These are phyloP conservation scores for Cicer chorassanicum DNA, from an alignment of 306 rosid species.

Conservation along the genomic window DNA sequence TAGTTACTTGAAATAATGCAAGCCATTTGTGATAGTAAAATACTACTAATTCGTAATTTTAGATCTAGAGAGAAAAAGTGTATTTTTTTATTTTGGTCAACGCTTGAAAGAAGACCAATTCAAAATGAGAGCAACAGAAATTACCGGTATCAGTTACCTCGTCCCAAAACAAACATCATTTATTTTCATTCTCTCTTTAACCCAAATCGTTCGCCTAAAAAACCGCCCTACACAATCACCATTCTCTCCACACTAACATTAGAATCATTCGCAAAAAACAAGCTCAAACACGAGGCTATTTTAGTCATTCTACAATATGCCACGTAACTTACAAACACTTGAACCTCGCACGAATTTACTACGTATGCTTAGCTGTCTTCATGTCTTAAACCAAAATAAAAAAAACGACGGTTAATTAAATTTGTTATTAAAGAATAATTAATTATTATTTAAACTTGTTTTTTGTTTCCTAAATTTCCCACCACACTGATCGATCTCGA, in stretches of 20 bases:
- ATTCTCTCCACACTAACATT: neutral
- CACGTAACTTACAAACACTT: neutral
- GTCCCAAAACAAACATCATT: constrained; percentile 2
- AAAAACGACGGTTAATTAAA: neutral
- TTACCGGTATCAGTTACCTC: neutral
- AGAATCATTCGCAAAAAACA: neutral
- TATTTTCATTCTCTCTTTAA: neutral
- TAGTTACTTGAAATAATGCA: too few species aligned
- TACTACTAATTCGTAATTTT: neutral
- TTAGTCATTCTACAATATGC: neutral
- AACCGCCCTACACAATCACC: neutral
- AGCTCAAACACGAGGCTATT: neutral
- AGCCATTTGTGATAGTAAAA: neutral
- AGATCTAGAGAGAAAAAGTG: neutral
- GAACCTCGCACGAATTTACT: neutral
- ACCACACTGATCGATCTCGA: neutral
- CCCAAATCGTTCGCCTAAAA: constrained; percentile 20
- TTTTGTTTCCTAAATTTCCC: neutral
- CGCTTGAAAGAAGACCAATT: neutral
- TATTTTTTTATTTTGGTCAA: neutral
- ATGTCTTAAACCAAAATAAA: neutral
- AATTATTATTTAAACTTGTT: constrained; percentile 10
- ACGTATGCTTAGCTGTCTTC: neutral
- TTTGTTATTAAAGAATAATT: neutral
- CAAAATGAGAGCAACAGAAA: constrained; percentile 17